phyloP scores from a whole-genome alignment of 768 basidiomycete species.

The Clitopilus passeckerianus region DNA sequence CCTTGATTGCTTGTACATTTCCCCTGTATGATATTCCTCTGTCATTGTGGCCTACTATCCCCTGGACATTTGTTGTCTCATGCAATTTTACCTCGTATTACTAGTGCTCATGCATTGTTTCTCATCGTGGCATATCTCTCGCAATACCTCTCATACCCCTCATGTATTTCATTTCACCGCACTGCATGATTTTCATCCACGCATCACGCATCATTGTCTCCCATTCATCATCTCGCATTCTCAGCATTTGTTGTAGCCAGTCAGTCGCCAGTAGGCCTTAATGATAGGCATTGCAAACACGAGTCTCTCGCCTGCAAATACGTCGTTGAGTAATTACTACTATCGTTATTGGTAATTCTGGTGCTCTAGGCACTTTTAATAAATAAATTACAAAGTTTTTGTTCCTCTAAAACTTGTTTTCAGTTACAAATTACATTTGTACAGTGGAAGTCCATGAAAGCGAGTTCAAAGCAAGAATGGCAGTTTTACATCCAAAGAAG shows the following conservation, averaged over 20 bases:
- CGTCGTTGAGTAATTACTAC: neutral
- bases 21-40: neutral
- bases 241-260: neutral
- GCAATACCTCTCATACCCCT: neutral
- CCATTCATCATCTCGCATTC: neutral
- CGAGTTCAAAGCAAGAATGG: neutral
- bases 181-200: neutral
- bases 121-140: neutral
- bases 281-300: neutral
- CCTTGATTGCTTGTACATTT: neutral
- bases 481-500: neutral
- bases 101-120: neutral
- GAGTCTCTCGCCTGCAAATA: neutral
- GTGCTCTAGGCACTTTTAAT: neutral
- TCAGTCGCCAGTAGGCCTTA: neutral
- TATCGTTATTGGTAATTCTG: neutral
- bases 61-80: neutral
- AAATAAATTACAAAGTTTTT: neutral
- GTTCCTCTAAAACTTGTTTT: neutral
- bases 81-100: slow-evolving; percentile 1
- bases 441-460: neutral
- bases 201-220: neutral
- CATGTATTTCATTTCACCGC: neutral
- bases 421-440: neutral
- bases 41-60: neutral